These are phyloP conservation scores for Teunomyces tritomae DNA, from an alignment of 805 yeast genomes.

Conservation along the genomic window DNA sequence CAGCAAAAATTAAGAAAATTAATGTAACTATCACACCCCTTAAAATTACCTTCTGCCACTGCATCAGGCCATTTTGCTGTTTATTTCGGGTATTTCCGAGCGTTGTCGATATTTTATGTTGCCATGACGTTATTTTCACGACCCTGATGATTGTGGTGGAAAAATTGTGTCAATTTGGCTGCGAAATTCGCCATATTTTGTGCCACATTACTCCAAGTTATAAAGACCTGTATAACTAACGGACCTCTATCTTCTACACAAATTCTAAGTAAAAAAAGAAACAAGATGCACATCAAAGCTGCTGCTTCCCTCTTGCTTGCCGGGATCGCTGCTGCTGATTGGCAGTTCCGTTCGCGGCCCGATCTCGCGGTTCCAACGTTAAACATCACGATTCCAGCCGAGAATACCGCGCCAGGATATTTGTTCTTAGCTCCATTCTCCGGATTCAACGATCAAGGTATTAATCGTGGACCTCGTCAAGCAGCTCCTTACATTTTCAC, in stretches of 20 bases:
- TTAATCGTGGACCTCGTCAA: conserved; percentile 20
- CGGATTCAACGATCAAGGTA: conserved; percentile 16
- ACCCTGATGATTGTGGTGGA: background rate
- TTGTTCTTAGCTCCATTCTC: conserved; percentile 33
- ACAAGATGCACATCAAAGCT: background rate
- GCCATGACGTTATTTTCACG: background rate
- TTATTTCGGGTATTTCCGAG: background rate
- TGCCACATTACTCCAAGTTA: background rate
- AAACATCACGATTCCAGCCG: conserved; percentile 29
- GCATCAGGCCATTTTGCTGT: background rate
- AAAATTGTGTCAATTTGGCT: background rate
- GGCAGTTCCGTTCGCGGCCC: conserved; percentile 33
- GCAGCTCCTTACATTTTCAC: conserved; percentile 35
- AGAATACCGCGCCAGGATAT: conserved; percentile 23
- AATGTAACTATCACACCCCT: too few relatives aligned
- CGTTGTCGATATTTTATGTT: background rate
- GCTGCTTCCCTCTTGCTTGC: background rate
- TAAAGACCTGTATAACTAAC: too few relatives aligned
- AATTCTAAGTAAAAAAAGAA: background rate
- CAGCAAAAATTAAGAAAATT: too few relatives aligned
- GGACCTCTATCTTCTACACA: background rate
- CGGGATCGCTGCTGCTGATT: conserved; percentile 19
- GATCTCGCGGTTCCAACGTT: conserved; percentile 32
- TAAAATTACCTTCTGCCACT: background rate
- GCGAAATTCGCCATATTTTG: background rate